Evolutionary conservation across 345 rosid species (phyloP), one percentile per base, ranked within the genome.

Genomic region (Nasturtium officinale): DNA sequence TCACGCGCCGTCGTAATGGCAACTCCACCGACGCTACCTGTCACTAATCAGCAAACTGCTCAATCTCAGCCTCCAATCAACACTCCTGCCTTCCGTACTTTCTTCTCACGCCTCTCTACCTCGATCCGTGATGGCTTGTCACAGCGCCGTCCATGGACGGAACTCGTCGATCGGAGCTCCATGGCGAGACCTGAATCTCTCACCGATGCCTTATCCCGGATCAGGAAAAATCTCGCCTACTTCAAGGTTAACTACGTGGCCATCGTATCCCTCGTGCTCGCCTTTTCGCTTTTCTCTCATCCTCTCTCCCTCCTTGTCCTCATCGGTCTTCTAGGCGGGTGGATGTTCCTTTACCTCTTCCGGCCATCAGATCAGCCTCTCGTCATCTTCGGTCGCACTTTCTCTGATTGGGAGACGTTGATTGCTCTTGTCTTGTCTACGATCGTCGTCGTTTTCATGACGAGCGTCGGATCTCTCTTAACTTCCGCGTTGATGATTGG

Each of bases 121-220:
- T 89, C 91, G 56, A 75, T 85, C 89, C 91, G 96, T 21, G 83
- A 75, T 1, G 87, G 88, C 52, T 73, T 91, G 71, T 89, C 97
- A 6, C 91, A 84, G 69, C 87, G 97, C 60, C 97, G 92, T 8
- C 96, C 96, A 0, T 89, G 96, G 96, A 59, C 60, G 37, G 97
- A 91, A 54, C 86, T 91, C 33, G 50, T 87, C 21, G 96, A 91
- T 77, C 85, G 96, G 5, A 50, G 82, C 7, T 78, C 91, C 52
- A 57, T 89, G 80, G 55, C 87, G 37, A 77, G 89, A 1, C 96
- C 96, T 6, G 92, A 87, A 3, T 77, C 84, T 16, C 69, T 88
- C 23, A 59, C 92, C 28, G 92, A 91, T 12, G 92, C 92, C 15
- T 78, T 85, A 16, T 86, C 95, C 9, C 87, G 92, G 83, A 83